Evolutionary conservation across 768 basidiomycete species (phyloP).

Genomic region (Xanthoconium purpureum): DNA sequence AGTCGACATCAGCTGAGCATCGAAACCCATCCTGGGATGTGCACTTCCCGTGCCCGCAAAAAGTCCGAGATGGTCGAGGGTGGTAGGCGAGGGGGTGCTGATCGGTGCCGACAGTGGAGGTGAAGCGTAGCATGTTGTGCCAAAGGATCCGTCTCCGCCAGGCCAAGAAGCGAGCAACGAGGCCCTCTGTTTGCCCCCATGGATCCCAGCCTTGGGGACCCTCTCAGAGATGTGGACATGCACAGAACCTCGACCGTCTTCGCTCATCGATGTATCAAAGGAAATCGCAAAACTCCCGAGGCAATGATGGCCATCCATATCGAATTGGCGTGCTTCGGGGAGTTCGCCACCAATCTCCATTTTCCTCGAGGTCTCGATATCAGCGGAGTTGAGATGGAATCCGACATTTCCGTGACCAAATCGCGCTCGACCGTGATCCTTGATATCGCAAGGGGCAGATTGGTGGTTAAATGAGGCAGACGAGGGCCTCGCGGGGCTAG

Average conservation of each 20-base stretch:
- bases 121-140: slow-evolving; percentile 21
- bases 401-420: slow-evolving; percentile 33
- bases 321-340: slow-evolving; percentile 51
- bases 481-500: slow-evolving; percentile 36
- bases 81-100: slow-evolving; percentile 34
- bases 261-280: slow-evolving; percentile 61
- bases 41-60: slow-evolving; percentile 55
- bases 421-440: slow-evolving; percentile 55
- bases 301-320: slow-evolving; percentile 42
- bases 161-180: slow-evolving; percentile 28
- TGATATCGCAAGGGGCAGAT: slow-evolving; percentile 44
- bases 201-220: slow-evolving; percentile 16
- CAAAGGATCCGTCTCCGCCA: slow-evolving; percentile 18
- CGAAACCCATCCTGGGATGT: slow-evolving; percentile 23
- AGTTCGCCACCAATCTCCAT: slow-evolving; percentile 33
- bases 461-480: slow-evolving; percentile 42
- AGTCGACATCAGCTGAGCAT: slow-evolving; percentile 21
- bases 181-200: slow-evolving; percentile 16
- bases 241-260: slow-evolving; percentile 71
- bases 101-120: slow-evolving; percentile 41
- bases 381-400: slow-evolving; percentile 49
- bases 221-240: slow-evolving; percentile 61
- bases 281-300: slow-evolving; percentile 67
- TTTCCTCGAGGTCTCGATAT: slow-evolving; percentile 31
- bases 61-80: slow-evolving; percentile 41